Evolutionary conservation across 2,329 filamentous ascomycete species (phyloP).

Genomic region (Colletotrichum tabaci): DNA sequence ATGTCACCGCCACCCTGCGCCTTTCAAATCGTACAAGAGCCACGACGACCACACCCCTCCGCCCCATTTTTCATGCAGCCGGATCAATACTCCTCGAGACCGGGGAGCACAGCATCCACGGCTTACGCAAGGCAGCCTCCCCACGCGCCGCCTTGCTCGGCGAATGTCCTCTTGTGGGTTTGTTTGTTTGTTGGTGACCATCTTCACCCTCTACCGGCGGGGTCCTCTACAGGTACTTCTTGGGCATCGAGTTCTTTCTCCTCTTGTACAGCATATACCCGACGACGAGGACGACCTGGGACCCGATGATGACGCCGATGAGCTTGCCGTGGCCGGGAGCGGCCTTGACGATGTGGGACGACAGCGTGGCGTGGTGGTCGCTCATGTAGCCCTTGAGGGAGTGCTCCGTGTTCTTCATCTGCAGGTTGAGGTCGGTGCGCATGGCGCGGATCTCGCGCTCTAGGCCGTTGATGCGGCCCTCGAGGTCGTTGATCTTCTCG

Average conservation of each 20-base stretch:
- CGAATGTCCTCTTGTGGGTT: background rate
- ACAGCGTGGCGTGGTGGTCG: conserved; percentile 65
- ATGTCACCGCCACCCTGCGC: background rate
- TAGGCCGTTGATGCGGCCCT: conserved; percentile 65
- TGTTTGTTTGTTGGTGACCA: background rate
- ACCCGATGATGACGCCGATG: conserved; percentile 80
- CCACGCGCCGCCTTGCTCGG: background rate
- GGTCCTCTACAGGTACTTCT: conserved; percentile 83
- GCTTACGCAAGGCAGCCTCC: conserved; percentile 15
- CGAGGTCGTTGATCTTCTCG: conserved; percentile 60
- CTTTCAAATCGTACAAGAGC: conserved; percentile 3
- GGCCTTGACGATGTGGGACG: conserved; percentile 63
- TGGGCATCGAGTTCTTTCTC: conserved; percentile 81
- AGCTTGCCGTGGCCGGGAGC: conserved; percentile 66
- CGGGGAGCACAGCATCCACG: background rate
- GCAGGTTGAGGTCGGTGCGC: conserved; percentile 67
- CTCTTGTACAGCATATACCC: conserved; percentile 86
- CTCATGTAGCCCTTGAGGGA: conserved; percentile 67
- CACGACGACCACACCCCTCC: background rate
- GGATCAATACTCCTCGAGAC: background rate
- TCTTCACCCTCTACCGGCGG: conserved; percentile 64
- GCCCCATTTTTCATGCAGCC: background rate
- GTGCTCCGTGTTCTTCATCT: conserved; percentile 65
- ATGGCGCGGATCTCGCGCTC: conserved; percentile 73
- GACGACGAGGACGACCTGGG: conserved; percentile 79